phyloP scores from a whole-genome alignment of 129 eudicot genomes.

The Mikania micrantha region DNA sequence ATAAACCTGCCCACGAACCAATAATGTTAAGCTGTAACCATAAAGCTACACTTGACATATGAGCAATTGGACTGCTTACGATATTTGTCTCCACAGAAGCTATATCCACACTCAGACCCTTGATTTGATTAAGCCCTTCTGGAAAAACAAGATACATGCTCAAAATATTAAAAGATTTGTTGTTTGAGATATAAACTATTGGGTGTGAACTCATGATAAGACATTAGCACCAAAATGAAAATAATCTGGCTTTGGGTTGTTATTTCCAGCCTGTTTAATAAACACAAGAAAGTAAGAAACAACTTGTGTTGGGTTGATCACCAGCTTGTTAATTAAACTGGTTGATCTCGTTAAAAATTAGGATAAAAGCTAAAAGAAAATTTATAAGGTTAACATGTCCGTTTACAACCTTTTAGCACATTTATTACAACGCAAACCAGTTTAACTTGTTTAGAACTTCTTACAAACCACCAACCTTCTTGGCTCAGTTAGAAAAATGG shows the following conservation, averaged over 20 bases:
- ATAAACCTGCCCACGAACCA: constrained; percentile 46
- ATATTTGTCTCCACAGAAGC: constrained; percentile 81
- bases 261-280: not conserved
- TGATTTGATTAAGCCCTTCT: constrained; percentile 69
- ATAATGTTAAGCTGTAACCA: not conserved
- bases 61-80: constrained; percentile 35
- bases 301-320: not conserved
- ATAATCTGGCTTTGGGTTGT: not conserved
- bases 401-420: not conserved
- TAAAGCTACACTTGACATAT: not conserved
- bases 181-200: not conserved
- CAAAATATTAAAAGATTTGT: not conserved
- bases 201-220: not conserved
- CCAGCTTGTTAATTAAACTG: not conserved
- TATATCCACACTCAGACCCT: constrained; percentile 60
- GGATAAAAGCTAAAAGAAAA: not conserved
- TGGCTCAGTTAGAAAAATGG: not conserved
- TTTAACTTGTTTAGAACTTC: too few species aligned
- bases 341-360: not conserved
- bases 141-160: constrained; percentile 12
- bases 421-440: not conserved
- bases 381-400: not conserved
- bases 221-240: too few species aligned
- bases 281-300: too few species aligned
- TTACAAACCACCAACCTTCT: too few species aligned